Evolutionary conservation across 2,329 filamentous ascomycete species (phyloP), one percentile per base, ranked within the genome.

Genomic region (Trichoderma afroharzianum): DNA sequence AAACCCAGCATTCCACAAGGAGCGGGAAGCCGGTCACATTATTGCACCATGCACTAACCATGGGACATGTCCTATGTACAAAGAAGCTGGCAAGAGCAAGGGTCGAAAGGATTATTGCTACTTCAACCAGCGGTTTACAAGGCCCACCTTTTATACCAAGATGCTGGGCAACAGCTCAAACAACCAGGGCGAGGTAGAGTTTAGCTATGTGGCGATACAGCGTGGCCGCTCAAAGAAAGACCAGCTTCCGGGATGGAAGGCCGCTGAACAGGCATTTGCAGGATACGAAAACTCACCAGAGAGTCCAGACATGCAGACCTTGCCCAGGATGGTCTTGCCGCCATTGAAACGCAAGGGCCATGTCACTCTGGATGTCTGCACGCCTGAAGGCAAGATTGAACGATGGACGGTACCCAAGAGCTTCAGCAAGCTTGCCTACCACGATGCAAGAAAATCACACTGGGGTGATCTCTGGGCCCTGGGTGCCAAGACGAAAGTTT

Each of bases 381-480:
- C 96, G 0, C 92, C 95, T 0, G 87, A 89, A 1, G 96, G 93
- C 36, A 90, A 88, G 55, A 90, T 98, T 39, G 95, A 99, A 84
- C 93, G 96, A 70, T 99, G 96, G 96, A 96, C 92, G 0, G 91
- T 99, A 0, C 93, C 95, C 2, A 90, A 90, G 76, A 94, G 91
- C 72, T 96, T 91, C 81, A 91, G 91, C 80, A 91, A 88, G 76
- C 90, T 92, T 76, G 94, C 94, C 1, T 98, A 95, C 83, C 93
- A 93, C 76, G 96, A 98, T 79, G 96, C 96, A 43, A 90, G 96
- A 73, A 99, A 99, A 83, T 88, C 92, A 0, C 84, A 84, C 68
- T 98, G 95, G 96, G 96, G 96, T 50, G 96, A 98, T 79, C 85
- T 98, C 11, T 99, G 96, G 96, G 94, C 95, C 0, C 85, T 98